A percentile compares a stretch with the other conserved stretches of the same genome.
phyloP scores from a whole-genome alignment of 192 early-diverging fungal genomes.

The Linnemannia schmuckeri region DNA sequence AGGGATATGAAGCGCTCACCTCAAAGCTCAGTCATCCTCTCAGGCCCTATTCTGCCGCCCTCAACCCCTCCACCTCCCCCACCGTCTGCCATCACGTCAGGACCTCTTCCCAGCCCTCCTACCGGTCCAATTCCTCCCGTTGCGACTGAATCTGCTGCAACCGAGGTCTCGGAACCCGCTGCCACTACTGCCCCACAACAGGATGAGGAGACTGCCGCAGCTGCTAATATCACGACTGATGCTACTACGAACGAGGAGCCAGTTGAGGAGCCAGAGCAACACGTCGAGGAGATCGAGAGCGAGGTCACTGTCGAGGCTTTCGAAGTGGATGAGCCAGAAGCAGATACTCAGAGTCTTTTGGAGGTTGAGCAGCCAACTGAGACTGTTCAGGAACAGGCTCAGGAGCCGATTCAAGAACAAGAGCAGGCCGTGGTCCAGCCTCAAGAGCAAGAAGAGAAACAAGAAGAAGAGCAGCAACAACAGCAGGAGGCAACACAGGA shows the following conservation, averaged over 20 bases:
- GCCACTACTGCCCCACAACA: background rate
- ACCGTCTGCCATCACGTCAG: background rate
- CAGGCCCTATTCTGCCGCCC: conserved; percentile 46
- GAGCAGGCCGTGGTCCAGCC: background rate
- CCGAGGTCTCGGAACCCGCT: background rate
- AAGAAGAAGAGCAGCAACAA: background rate
- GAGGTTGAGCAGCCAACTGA: conserved; percentile 8
- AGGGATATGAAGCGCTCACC: conserved; percentile 48
- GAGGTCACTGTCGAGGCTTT: conserved; percentile 5
- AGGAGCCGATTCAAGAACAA: conserved; percentile 9
- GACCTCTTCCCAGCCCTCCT: conserved; percentile 21
- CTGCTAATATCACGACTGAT: background rate
- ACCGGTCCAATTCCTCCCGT: background rate
- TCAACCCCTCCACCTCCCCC: conserved; percentile 42
- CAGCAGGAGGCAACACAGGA: conserved; percentile 3
- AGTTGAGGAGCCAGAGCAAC: conserved; percentile 15
- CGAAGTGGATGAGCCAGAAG: background rate
- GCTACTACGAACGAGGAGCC: background rate
- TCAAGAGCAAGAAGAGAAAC: conserved; percentile 3
- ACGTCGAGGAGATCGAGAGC: background rate
- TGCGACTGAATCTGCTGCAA: background rate
- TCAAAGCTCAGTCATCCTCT: conserved; percentile 28
- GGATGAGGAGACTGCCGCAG: background rate
- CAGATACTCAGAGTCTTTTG: background rate
- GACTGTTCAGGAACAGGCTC: background rate